A percentile compares a stretch with the other conserved stretches of the same genome.
Evolutionary conservation across 139 green algal genomes (phyloP).

Genomic region (Coelastrella sp.): DNA sequence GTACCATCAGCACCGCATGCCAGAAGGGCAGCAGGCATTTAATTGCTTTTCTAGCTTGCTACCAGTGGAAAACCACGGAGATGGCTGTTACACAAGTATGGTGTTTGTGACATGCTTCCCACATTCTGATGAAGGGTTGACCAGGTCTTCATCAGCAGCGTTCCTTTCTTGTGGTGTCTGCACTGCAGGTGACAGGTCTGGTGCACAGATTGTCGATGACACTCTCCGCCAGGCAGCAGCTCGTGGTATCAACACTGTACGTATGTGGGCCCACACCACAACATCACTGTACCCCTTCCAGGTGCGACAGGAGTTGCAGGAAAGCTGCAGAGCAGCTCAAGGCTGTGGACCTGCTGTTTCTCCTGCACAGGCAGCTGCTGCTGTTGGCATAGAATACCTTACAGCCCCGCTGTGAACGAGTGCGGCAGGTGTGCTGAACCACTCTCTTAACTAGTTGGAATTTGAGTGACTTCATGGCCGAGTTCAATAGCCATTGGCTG

Average conservation of each 20-base stretch:
- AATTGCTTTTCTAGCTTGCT: not conserved
- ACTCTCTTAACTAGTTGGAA: no score
- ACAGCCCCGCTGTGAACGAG: no score
- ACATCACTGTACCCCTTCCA: slow-evolving; percentile 72
- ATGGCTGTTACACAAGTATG: no score
- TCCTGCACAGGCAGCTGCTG: no score
- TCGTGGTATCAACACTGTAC: slow-evolving; percentile 72
- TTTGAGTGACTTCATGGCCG: not conserved
- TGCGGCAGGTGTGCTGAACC: no score
- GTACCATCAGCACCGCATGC: not conserved
- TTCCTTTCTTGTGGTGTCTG: not conserved
- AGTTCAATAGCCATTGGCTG: not conserved
- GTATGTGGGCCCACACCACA: slow-evolving; percentile 77
- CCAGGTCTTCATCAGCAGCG: not conserved
- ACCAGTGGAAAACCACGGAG: not conserved
- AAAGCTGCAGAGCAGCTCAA: no score
- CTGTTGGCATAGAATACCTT: no score
- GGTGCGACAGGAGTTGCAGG: not conserved
- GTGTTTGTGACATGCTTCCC: no score
- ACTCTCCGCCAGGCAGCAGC: slow-evolving; percentile 56
- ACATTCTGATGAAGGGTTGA: not conserved
- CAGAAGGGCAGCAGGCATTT: not conserved
- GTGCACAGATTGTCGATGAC: slow-evolving; percentile 52
- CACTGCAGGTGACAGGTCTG: slow-evolving; percentile 36
- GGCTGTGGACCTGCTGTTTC: no score